These are phyloP conservation scores for Talaromyces ruber DNA, from an alignment of 495 filamentous ascomycete species.

Conservation along the genomic window DNA sequence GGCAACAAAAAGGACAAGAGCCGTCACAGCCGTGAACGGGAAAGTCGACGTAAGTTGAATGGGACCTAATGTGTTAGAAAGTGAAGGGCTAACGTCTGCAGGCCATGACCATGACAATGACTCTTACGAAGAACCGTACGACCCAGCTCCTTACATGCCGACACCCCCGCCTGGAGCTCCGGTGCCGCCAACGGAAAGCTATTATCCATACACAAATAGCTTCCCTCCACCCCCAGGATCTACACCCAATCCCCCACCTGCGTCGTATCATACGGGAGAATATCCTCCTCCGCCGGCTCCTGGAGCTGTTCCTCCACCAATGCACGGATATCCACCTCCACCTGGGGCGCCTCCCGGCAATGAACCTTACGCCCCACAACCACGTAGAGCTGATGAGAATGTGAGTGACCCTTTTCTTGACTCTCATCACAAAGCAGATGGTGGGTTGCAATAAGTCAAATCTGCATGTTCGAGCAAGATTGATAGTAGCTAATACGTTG, in stretches of 20 bases:
- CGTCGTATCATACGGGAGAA: slow-evolving; percentile 31
- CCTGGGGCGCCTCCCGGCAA: slow-evolving; percentile 16
- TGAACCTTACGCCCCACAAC: slow-evolving; percentile 32
- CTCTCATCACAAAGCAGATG: slow-evolving; percentile 28
- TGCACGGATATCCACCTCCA: slow-evolving; percentile 34
- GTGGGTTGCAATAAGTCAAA: slow-evolving; percentile 26
- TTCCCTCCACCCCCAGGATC: slow-evolving; percentile 38
- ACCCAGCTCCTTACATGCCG: slow-evolving; percentile 31
- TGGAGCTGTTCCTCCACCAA: slow-evolving; percentile 30
- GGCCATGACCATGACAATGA: slow-evolving; percentile 32
- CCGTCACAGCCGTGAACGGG: slow-evolving; percentile 6
- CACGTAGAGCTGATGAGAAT: slow-evolving; percentile 45
- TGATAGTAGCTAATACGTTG: slow-evolving; percentile 6
- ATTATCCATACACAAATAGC: slow-evolving; percentile 30
- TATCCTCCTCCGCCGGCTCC: slow-evolving; percentile 33
- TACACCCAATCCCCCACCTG: slow-evolving; percentile 18
- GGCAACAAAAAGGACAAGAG: slow-evolving; percentile 57
- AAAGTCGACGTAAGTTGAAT: slow-evolving; percentile 5
- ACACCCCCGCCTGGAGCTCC: slow-evolving; percentile 16
- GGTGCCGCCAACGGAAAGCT: slow-evolving; percentile 16
- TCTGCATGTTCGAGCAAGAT: not conserved
- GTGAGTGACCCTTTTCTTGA: slow-evolving; percentile 42
- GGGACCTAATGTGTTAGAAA: not conserved
- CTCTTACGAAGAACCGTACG: slow-evolving; percentile 34
- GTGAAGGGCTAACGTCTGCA: slow-evolving; percentile 7